Base-by-base conservation (phyloP, 2,329 filamentous ascomycete genomes). In the Leptographium procerum region DNA sequence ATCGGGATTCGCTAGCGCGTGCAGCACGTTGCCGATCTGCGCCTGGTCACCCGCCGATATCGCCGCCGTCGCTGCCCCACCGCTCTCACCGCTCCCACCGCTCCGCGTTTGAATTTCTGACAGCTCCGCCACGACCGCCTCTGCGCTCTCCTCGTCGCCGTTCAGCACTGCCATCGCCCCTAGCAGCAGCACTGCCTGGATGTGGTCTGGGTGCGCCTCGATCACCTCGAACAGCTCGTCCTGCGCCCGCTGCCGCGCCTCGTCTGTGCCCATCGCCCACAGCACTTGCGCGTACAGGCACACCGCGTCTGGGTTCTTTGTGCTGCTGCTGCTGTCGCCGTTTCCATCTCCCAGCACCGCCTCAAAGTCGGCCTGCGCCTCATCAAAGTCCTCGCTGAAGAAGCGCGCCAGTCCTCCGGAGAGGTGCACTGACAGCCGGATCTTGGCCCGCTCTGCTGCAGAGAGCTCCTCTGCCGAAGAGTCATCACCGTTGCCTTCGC, bases 271-370 rank as follows among this genome's bases (percentile, higher is more conserved):
- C 63, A 89, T 90, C 0, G 91, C 91, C 92, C 94, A 99, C 0
- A 97, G 79, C 0, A 97, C 88, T 71, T 97, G 90, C 0, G 91
- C 88, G 14, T 97, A 77, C 14, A 96, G 77, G 66, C 91, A 96
- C 0, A 91, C 85, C 1, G 92, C 87, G 67, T 96, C 91, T 0
- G 91, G 87, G 61, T 91, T 85, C 40, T 50, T 82, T 81, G 81
- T 75, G 1, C 91, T 59, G 85, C 78, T 10, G 96, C 77, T 0
- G 89, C 90, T 4, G 61, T 90, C 85, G 43, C 34, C 82, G 81
- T 82, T 75, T 1, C 88, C 90, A 68, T 95, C 91, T 58, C 85
- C 78, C 9, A 97, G 77, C 0, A 91, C 91, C 3, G 83, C 78
- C 62, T 89, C 84, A 70, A 99, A 95, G 72, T 87, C 91, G 13